Conservation (phyloP, 352 stramenopile genomes). For the Phytopythium cucurbitacearum region DNA sequence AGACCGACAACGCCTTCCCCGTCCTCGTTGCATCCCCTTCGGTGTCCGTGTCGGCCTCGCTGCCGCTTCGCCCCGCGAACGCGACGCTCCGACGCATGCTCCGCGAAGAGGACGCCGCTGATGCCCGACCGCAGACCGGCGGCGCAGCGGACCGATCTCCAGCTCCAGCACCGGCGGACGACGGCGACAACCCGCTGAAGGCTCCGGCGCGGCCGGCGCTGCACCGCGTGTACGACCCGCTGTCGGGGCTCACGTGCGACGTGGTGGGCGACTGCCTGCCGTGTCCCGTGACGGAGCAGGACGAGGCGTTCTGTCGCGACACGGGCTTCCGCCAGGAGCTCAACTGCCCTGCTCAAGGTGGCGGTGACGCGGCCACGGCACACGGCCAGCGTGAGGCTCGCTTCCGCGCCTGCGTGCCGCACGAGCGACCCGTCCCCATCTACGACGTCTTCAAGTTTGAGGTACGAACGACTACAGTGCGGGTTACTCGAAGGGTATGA, state of each 20-base stretch:
- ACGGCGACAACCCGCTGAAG: conserved; percentile 25
- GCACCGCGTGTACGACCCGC: conserved; percentile 58
- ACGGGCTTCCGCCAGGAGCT: conserved; percentile 70
- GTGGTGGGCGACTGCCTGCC: conserved; percentile 45
- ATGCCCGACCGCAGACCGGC: neutral
- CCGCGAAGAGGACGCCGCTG: neutral
- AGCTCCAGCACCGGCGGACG: conserved; percentile 1
- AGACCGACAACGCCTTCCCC: no score
- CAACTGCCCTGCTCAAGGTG: conserved; percentile 31
- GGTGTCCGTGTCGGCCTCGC: no score
- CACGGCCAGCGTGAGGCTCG: conserved; percentile 28
- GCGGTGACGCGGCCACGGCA: conserved; percentile 16
- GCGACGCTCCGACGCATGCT: conserved; percentile 1
- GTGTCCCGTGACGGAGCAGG: conserved; percentile 56
- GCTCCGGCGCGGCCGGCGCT: conserved; percentile 19
- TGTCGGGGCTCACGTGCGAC: conserved; percentile 54
- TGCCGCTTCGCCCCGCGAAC: no score
- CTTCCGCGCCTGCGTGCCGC: conserved; percentile 48
- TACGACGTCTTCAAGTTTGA: conserved; percentile 65
- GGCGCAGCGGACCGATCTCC: no score
- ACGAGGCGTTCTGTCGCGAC: conserved; percentile 62
- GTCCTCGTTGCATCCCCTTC: no score
- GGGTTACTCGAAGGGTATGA: conserved; percentile 1
- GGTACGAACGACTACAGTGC: conserved; percentile 24
- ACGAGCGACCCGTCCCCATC: conserved; percentile 30